Base-by-base conservation (phyloP, 306 rosid species). In the Begonia fuchsioides region DNA sequence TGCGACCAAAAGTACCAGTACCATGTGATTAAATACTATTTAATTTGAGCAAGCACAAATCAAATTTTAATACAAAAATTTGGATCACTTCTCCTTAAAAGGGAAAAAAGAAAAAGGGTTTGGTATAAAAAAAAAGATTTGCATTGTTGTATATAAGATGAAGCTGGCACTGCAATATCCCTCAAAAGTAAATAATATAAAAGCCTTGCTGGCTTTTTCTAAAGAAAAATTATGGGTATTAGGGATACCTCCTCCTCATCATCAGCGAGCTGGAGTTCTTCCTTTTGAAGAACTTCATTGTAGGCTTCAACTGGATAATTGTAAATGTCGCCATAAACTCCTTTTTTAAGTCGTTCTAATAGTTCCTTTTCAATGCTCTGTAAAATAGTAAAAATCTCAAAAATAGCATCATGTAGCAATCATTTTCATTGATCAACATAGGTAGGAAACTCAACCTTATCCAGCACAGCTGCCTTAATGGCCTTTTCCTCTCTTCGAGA, bases 401-500 rank as follows among this genome's bases (percentile, higher is more conserved):
- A 39, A 40, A 40, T 40, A 40, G 44, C 11, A 12, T 40, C 12
- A 40, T 40, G 9, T 40, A 10, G n/a, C 9, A 40, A 9, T 40
- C 2, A 12, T 40, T 40, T 3, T 40, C n/a, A 12, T 40, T 9
- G n/a, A 12, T 40, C n/a, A 12, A 9, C 9, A 10, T 40, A 5
- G 44, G 12, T 40, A 12, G 9, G n/a, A 10, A 40, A 16, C 47
- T 62, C 11, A 64, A 88, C 97, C 95, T 78, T 81, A 2, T 78
- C 79, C 62, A 84, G 40, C 47, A 65, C 43, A 55, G 93, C 93
- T 47, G 90, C 97, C 19, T 54, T 76, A 68, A 66, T 84, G 1
- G 93, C 93, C 76, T 88, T 90, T 58, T 72, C 87, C 61, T 84
- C 77, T 72, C 97, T 83, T 74, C 94, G 76, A 65, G 78, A 60